Base-by-base conservation (phyloP, 768 basidiomycete species). In the Lactarius indigo region DNA sequence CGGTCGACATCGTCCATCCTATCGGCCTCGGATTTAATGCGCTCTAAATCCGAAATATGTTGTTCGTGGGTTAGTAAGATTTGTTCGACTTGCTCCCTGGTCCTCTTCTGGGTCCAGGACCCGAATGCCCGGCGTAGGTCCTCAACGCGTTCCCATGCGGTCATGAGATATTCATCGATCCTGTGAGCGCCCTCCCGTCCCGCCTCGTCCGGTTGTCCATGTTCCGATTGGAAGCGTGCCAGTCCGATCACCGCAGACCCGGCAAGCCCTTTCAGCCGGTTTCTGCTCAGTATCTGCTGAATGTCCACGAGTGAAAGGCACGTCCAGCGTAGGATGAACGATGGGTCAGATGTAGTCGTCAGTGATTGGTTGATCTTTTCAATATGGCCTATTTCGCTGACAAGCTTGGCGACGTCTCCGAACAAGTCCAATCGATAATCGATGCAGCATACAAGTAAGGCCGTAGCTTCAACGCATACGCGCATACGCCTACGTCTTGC, bases 61-160 rank as follows among this genome's bases (percentile, higher is more conserved):
- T 15, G 37, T 39, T 15, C 15, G 15, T 39, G 37, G 4, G 12
- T 39, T 5, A 13, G 37, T 15, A 39, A 13, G 37, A 39, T 39
- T 39, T 39, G 0, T 39, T 39, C 37, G 37, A 39, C 15, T 15
- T 39, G 37, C 13, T 15, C 37, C 5, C 37, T 39, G 5, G 37
- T 39, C 15, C 15, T 39, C 37, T 39, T 5, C 37, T 39, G 15
- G 5, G 37, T 39, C 37, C 37, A 39, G 37, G 37, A 23, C 9
- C 54, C 52, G 17, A 66, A 41, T 39, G 60, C 65, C 23, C 17
- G 55, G 57, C 47, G 17, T 12, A 66, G 26, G 6, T 57, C 42
- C 18, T 33, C 35, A 20, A 58, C 30, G 2, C 28, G 17, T 3
- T 41, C 23, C 64, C 57, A 54, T 3, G 57, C 64, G 1, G 5